Base-by-base conservation (phyloP, 352 stramenopile genomes). In the Phytopythium sindhum region DNA sequence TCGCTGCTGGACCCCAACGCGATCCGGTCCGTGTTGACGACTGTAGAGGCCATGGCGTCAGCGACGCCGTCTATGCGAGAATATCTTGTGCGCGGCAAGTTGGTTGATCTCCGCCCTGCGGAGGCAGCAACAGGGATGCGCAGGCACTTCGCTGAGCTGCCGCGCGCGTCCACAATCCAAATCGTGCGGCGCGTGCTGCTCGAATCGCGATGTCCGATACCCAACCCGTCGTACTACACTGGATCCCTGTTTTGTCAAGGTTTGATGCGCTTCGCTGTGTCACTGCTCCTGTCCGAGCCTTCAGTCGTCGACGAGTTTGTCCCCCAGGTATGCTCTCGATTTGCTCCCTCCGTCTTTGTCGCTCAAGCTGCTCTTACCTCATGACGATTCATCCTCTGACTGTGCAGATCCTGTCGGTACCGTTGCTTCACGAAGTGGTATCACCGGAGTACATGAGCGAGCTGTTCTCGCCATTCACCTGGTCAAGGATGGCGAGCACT, bases 331-430 rank as follows among this genome's bases (percentile, higher is more conserved):
- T 44, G 66, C 65, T 15, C 11, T 15, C 23, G 28, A 17, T 15
- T 66, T 26, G 59, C n/a, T 29, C 35, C 35, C 35, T 41, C 35
- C 35, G 11, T 11, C 11, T 41, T 11, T 41, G 35, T 31, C 29
- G 6, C 37, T 19, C 26, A 31, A 31, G 8, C 52, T 47, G 11
- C 44, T 35, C 2, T 33, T 11, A 59, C 15, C 28, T 8, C 42
- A 44, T 15, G 61, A 44, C 28, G 5, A 52, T 0, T 31, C 35
- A 21, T 53, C 3, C 60, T 28, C n/a, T 29, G 63, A 14, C 55
- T 56, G 8, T 61, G 47, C 44, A 87, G 78, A 61, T 87, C 8
- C 69, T 86, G 33, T 85, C 79, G 2, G 57, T 88, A 14, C 79
- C 77, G 12, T 56, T 80, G 37, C 68, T 88, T 26, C 62, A 70